Conservation (phyloP, 257 asterid species). For the Lantana camara region DNA sequence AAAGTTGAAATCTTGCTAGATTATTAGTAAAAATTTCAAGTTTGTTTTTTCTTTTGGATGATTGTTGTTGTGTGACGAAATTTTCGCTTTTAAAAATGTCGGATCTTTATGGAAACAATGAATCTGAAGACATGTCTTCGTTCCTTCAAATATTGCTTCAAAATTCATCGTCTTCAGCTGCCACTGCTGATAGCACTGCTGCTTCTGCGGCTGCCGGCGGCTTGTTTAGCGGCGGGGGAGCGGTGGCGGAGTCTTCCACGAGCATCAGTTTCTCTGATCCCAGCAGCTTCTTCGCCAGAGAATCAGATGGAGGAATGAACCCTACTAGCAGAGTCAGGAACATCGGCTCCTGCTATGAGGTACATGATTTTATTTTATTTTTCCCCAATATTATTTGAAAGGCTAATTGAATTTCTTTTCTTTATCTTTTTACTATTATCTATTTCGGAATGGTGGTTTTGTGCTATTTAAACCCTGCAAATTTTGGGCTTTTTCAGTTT, state of each 20-base stretch:
- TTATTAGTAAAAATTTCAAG: background rate
- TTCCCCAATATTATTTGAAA: background rate
- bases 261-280: slow-evolving; percentile 74
- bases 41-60: slow-evolving; percentile 13
- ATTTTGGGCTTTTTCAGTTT: background rate
- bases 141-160: slow-evolving; percentile 68
- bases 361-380: background rate
- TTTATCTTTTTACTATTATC: too few relatives aligned
- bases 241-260: slow-evolving; percentile 49
- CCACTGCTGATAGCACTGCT: slow-evolving; percentile 31
- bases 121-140: slow-evolving; percentile 75
- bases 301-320: slow-evolving; percentile 57
- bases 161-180: slow-evolving; percentile 50
- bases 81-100: slow-evolving; percentile 43
- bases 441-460: too few relatives aligned
- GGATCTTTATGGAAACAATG: slow-evolving; percentile 65
- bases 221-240: slow-evolving; percentile 41
- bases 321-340: slow-evolving; percentile 45
- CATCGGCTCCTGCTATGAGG: slow-evolving; percentile 49
- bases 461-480: background rate
- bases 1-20: slow-evolving; percentile 17
- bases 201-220: slow-evolving; percentile 40
- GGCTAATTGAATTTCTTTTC: background rate
- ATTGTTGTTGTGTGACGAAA: slow-evolving; percentile 23
- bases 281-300: slow-evolving; percentile 47